Base-by-base conservation (phyloP, 2,329 filamentous ascomycete genomes). In the Fusarium subglutinans region DNA sequence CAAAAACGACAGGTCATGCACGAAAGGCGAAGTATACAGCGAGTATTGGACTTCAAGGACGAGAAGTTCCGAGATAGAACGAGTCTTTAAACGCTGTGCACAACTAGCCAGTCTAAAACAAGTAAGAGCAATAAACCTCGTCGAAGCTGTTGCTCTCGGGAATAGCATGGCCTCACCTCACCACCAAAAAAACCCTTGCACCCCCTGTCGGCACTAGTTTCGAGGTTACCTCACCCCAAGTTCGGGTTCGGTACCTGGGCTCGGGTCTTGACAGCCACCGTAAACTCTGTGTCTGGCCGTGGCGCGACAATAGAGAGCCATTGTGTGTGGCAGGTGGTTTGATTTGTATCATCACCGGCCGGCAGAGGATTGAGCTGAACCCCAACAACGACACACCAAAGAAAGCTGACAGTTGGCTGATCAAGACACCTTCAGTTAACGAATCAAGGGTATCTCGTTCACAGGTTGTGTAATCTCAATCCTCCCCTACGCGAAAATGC, bases 211-310 rank as follows among this genome's bases (percentile, higher is more conserved):
- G 73, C 45, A 64, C 44, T 64, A 61, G 56, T 43, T 51, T 43
- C 26, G 26, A 55, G 26, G 37, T 43, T 30, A 53, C 44, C 47
- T 45, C 54, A 69, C 61, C 56, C 66, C 30, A 37, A 61, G 47
- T 48, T 70, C 70, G 74, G 74, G 47, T 51, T 69, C 72, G 74
- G 74, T 70, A 77, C 63, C 72, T 77, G 56, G 50, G 26, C 51
- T n/a, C 40, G 65, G 57, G 47, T 54, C 47, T 41, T 28, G 44
- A 38, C 40, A 54, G 64, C 54, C 63, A 69, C 37, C 28, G 14
- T 22, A 51, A 59, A 64, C 30, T 51, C 20, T 51, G 33, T 35
- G 30, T 44, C 59, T 45, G 40, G 26, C 51, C 26, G 57, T 60
- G 45, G 57, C 45, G 35, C 54, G n/a, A 57, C 54, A 45, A 44